phyloP scores from a whole-genome alignment of 2,329 filamentous ascomycete species.

The Trichoderma sp. region DNA sequence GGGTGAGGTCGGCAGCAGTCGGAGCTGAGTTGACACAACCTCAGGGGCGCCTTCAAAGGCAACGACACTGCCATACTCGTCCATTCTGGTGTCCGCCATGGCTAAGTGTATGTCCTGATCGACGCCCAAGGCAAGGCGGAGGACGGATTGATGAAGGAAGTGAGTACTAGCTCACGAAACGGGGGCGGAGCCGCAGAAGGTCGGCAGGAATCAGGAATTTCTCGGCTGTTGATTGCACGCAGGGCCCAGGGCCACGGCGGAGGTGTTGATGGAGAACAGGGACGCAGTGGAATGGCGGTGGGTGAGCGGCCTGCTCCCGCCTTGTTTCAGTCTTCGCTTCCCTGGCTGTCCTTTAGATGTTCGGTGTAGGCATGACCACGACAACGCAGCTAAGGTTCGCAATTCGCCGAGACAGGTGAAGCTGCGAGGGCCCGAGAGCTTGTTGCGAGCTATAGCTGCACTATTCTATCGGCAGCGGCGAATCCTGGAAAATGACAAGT shows the following conservation, averaged over 20 bases:
- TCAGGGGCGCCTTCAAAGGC: constrained; percentile 62
- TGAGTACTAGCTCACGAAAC: constrained; percentile 1
- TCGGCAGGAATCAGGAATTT: constrained; percentile 5
- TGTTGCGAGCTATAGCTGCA: constrained; percentile 7
- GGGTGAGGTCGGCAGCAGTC: constrained; percentile 60
- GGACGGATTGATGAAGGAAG: neutral
- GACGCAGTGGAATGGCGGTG: constrained; percentile 21
- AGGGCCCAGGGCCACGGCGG: constrained; percentile 10
- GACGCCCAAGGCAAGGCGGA: neutral
- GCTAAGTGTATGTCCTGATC: neutral
- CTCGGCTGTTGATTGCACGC: constrained; percentile 3
- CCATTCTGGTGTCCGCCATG: constrained; percentile 35
- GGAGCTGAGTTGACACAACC: constrained; percentile 60
- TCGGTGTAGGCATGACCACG: constrained; percentile 18
- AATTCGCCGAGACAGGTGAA: constrained; percentile 7
- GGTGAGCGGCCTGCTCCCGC: constrained; percentile 11
- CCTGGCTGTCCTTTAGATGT: neutral
- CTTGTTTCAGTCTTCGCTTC: neutral
- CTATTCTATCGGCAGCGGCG: constrained; percentile 19
- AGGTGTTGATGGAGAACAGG: constrained; percentile 12
- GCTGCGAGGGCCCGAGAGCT: constrained; percentile 8
- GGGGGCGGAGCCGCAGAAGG: constrained; percentile 7
- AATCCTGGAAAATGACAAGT: constrained; percentile 22
- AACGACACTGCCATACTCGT: constrained; percentile 54
- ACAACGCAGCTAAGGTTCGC: constrained; percentile 4